Evolutionary conservation across 2,329 filamentous ascomycete genomes (phyloP), one percentile per base, ranked within the genome.

Genomic region (Aspergillus ruber): DNA sequence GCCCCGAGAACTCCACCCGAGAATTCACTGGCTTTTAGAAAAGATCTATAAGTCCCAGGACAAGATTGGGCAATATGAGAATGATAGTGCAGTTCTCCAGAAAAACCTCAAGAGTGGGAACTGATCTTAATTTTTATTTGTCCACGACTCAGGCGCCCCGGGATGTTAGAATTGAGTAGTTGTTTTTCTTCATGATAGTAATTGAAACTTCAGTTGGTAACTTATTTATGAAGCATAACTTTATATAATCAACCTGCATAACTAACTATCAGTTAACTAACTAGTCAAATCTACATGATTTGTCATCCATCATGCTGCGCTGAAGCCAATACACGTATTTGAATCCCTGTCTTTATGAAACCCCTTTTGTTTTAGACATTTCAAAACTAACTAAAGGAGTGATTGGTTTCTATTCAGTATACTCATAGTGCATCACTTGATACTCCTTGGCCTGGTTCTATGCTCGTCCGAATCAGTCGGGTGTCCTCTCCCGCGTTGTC

Each of bases 11-110:
- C 74, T 87, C 23, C 73, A 72, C 0, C 77, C 79, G 0, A 74
- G 91, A 29, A 76, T 89, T 2, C 73, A 79, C 48, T 96, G 88
- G 71, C 70, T 96, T 54, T 66, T 95, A 42, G 67, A 64, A 1
- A 95, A 95, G 73, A 68, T 95, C 50, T 76, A 82, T 56, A 72
- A 65, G n/a, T 83, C 85, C 51, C 90, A 96, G 73, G 67, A 65
- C 45, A 91, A 86, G 73, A 82, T 96, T 50, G 77, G 82, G 57
- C 75, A 70, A 45, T 87, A 84, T 64, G 90, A 96, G 69, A 74
- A 67, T 57, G 83, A 95, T 63, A 88, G 85, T 67, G 80, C 68
- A 1, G 70, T 53, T 36, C 68, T 94, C 70, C 91, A 91, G 75
- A 86, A 85, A 74, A 70, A 88, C 40, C 66, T 93, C 54, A 69